Base-by-base conservation (phyloP, 306 rosid species). In the Corylus avellana region DNA sequence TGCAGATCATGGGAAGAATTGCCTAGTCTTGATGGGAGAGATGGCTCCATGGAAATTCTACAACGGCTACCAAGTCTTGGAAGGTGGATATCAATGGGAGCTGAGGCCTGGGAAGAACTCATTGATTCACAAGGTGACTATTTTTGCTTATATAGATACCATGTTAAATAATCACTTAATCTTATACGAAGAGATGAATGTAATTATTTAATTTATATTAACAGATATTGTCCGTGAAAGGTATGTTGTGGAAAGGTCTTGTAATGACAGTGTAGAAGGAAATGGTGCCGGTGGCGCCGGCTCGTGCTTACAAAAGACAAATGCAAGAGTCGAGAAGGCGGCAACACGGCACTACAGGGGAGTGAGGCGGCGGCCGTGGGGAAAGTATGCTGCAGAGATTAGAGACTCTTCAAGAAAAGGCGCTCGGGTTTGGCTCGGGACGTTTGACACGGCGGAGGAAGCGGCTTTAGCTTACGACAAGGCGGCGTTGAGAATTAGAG, bases 281-380 rank as follows among this genome's bases (percentile, higher is more conserved):
- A 84, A 64, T 32, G 75, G 67, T 53, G 72, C 27, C 37, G 3
- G 35, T 32, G 35, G 35, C 1, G 7, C 20, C n/a, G 75, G 69
- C 51, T 44, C 37, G 18, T 75, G 18, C 77, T 20, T 70, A 39
- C 77, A 57, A 55, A 83, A 48, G 57, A 74, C 47, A 39, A 54
- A 1, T 8, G 80, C 44, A 74, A 75, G 68, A 64, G 81, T 7
- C n/a, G 85, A 85, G 77, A 85, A 51, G 56, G 81, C 8, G 1
- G 77, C 48, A 17, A 27, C 61, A 10, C 91, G 72, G 83, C 97
- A 90, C 81, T 94, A 90, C 75, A 83, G 98, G 6, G 98, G 98
- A 48, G 98, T 94, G 25, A 87, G 98, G 81, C 88, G 98, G 80
- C 84, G 98, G 54, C 98, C 97, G 25, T 94, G 98, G 98, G 98